Evolutionary conservation across 2,329 filamentous ascomycete genomes (phyloP), one percentile per base, ranked within the genome.

Genomic region (Fusarium torulosum): DNA sequence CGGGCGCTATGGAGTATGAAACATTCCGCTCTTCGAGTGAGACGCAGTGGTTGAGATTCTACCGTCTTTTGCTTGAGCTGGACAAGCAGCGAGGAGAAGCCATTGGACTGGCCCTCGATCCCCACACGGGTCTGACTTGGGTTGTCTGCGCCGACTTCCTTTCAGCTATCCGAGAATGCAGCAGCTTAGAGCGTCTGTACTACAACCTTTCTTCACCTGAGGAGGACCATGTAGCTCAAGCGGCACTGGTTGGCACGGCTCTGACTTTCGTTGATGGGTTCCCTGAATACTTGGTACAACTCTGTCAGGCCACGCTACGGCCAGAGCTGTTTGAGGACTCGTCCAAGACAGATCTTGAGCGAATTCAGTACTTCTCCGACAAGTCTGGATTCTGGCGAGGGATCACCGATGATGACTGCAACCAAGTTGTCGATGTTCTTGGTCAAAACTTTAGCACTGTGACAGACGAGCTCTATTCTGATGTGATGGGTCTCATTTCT

Each of bases 41-140:
- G 74, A 85, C 87, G 13, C 94, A 97, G 76, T 99, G 96, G 96
- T 89, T 91, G 66, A 88, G 92, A 50, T 97, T 97, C 78, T 97
- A 94, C 81, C 89, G 94, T 31, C 85, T 98, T 19, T 85, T 97
- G 19, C 85, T 92, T 14, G 94, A 97, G 75, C 82, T 99, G 40
- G 94, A 98, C 75, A 94, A 91, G 73, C 90, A 93, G 73, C 86
- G 94, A 73, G 91, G 91, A 19, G 94, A 97, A 74, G 90, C 92
- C 1, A 80, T 98, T 43, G 90, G 92, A 2, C 82, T 98, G 43
- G 87, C 90, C 1, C 89, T 92, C 55, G 96, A 98, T 73, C 78
- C 85, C 1, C 84, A 87, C 46, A 84, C 86, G 11, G 89, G 90
- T 49, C 86, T 94, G 81, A 87, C 93, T 3, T 97, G 94, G 93